These are phyloP conservation scores for Magnaporthiopsis rhizophila DNA, from an alignment of 2,329 filamentous ascomycete genomes.

Conservation along the genomic window DNA sequence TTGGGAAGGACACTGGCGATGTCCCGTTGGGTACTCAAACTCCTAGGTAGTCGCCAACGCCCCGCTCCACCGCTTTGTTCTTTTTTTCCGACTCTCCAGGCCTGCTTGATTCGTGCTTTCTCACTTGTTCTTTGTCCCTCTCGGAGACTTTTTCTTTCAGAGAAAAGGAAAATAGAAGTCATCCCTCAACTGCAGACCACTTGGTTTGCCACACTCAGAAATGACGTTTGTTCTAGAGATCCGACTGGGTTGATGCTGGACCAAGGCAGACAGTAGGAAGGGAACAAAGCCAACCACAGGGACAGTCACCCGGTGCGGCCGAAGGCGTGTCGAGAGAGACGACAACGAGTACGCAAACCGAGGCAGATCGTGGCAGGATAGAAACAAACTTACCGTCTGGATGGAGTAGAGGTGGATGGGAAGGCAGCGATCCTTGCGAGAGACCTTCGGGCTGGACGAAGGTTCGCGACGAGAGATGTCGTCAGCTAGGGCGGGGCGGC, in stretches of 20 bases:
- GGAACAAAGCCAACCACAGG: not conserved
- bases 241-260: not conserved
- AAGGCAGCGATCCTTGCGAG: not conserved
- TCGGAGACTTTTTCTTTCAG: not conserved
- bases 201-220: not conserved
- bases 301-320: not conserved
- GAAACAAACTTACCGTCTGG: not conserved
- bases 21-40: not conserved
- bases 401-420: not conserved
- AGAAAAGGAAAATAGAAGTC: not conserved
- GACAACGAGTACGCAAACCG: not conserved
- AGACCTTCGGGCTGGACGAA: not conserved
- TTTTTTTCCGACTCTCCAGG: not conserved
- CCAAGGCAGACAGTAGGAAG: not conserved
- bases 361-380: not conserved
- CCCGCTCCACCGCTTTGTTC: not conserved
- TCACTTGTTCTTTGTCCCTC: not conserved
- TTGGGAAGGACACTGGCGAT: not conserved
- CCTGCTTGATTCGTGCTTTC: not conserved
- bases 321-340: not conserved
- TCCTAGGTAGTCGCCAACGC: not conserved
- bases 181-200: not conserved
- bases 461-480: not conserved
- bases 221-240: not conserved
- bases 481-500: not conserved